These are phyloP conservation scores for Deuterostichococcus epilithicus DNA, from an alignment of 139 green algal species.

Conservation along the genomic window DNA sequence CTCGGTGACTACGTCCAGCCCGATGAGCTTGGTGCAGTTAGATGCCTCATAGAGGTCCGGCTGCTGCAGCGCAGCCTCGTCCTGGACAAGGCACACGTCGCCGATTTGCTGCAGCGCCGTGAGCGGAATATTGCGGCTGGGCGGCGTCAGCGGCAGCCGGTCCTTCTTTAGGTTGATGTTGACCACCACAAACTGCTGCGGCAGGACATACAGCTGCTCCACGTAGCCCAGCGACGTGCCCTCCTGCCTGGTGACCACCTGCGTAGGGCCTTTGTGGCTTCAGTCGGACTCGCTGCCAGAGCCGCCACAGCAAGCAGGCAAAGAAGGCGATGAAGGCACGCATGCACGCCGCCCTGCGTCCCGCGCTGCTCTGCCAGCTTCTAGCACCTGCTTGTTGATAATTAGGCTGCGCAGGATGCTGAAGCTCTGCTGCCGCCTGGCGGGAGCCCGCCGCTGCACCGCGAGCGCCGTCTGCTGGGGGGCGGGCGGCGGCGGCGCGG, in stretches of 20 bases:
- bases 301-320: background rate
- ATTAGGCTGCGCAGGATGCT: background rate
- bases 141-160: background rate
- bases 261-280: background rate
- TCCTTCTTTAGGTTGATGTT: slow-evolving; percentile 58
- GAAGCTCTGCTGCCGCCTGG: background rate
- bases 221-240: slow-evolving; percentile 57
- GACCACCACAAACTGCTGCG: slow-evolving; percentile 37
- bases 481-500: too few species aligned
- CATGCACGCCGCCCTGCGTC: background rate
- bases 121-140: slow-evolving; percentile 45
- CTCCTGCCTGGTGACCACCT: slow-evolving; percentile 55
- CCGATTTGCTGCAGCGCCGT: slow-evolving; percentile 59
- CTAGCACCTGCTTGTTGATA: background rate
- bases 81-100: slow-evolving; percentile 75
- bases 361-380: background rate
- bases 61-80: slow-evolving; percentile 51
- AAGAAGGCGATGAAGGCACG: background rate
- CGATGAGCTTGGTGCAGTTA: slow-evolving; percentile 48
- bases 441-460: background rate
- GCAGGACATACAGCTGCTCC: slow-evolving; percentile 62
- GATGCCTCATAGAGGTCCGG: slow-evolving; percentile 37
- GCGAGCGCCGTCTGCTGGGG: background rate
- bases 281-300: background rate
- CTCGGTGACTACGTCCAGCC: slow-evolving; percentile 56